Evolutionary conservation across 2,329 filamentous ascomycete genomes (phyloP).

Genomic region (Xylogone sp.): DNA sequence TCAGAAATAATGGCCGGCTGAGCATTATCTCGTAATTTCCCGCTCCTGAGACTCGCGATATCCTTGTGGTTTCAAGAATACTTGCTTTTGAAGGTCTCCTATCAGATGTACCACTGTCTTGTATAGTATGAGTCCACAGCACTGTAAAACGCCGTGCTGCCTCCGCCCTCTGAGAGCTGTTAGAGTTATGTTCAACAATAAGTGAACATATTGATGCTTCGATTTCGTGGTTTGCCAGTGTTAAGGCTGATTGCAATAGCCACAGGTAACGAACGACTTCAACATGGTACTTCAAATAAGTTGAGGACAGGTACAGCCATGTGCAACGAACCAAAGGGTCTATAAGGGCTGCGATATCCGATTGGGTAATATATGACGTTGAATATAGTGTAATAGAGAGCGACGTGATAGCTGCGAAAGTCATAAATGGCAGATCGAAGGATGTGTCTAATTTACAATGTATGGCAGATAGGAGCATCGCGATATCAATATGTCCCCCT

Average conservation of each 20-base stretch:
- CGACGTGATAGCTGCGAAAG: constrained; percentile 56
- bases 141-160: constrained; percentile 67
- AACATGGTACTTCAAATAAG: constrained; percentile 87
- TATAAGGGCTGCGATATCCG: constrained; percentile 60
- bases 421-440: constrained; percentile 43
- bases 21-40: constrained; percentile 71
- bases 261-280: constrained; percentile 85
- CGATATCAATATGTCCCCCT: constrained; percentile 42
- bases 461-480: constrained; percentile 47
- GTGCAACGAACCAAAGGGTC: constrained; percentile 65
- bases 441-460: constrained; percentile 40
- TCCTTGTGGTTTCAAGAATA: constrained; percentile 28
- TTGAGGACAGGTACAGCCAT: constrained; percentile 79
- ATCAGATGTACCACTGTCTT: constrained; percentile 48
- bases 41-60: constrained; percentile 46
- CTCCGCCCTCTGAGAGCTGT: constrained; percentile 50
- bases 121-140: constrained; percentile 77
- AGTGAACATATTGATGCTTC: constrained; percentile 73
- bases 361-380: constrained; percentile 45
- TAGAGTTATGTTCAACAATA: constrained; percentile 54
- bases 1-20: constrained; percentile 73
- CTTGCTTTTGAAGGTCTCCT: constrained; percentile 46
- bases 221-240: constrained; percentile 65
- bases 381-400: constrained; percentile 54
- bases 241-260: constrained; percentile 74